These are phyloP conservation scores for Acrocalymma vagum DNA, from an alignment of 2,329 filamentous ascomycete species.

Conservation along the genomic window DNA sequence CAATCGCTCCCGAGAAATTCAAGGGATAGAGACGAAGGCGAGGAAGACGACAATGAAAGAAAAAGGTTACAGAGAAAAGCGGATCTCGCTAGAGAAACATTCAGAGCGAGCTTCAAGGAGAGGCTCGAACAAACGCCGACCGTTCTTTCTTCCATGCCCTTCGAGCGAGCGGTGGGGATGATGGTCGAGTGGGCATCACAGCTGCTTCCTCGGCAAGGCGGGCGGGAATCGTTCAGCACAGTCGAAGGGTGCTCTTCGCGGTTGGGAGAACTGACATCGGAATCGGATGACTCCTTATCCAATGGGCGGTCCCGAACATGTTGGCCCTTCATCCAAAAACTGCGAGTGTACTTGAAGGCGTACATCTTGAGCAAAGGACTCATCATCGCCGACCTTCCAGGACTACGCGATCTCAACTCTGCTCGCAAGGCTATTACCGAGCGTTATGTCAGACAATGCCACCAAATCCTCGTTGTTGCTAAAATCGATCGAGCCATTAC, in stretches of 20 bases:
- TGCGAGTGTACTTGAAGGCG: constrained; percentile 55
- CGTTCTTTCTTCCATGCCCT: constrained; percentile 18
- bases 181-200: constrained; percentile 23
- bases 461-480: constrained; percentile 59
- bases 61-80: constrained; percentile 36
- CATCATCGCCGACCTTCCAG: constrained; percentile 59
- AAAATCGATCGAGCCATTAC: constrained; percentile 53
- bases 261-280: constrained; percentile 51
- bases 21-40: constrained; percentile 14
- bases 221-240: constrained; percentile 42
- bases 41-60: constrained; percentile 4
- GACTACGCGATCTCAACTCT: constrained; percentile 58
- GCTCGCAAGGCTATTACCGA: constrained; percentile 56
- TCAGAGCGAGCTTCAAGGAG: constrained; percentile 22
- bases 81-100: constrained; percentile 36
- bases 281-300: constrained; percentile 16
- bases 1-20: constrained; percentile 29
- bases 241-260: constrained; percentile 46
- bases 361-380: constrained; percentile 59
- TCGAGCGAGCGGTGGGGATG: constrained; percentile 16
- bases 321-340: constrained; percentile 58
- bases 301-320: constrained; percentile 20
- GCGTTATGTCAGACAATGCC: constrained; percentile 54
- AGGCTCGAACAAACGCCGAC: constrained; percentile 10
- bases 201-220: constrained; percentile 9